Percentiles rank a stretch among this genome's conserved stretches.
These are phyloP conservation scores for Trametes punicea DNA, from an alignment of 768 basidiomycete genomes.

Conservation along the genomic window DNA sequence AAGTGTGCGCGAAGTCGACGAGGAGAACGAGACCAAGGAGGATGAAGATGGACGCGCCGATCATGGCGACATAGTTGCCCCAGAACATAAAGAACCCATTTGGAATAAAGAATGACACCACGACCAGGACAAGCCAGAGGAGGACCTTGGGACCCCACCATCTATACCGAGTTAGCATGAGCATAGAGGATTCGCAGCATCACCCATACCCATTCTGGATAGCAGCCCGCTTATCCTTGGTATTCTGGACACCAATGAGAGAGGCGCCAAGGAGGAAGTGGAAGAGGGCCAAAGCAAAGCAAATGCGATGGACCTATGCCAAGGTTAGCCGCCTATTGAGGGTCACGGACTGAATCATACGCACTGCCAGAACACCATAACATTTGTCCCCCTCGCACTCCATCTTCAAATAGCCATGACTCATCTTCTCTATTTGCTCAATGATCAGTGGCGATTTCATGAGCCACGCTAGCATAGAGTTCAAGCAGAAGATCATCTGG, in stretches of 20 bases:
- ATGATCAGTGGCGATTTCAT: constrained; percentile 92
- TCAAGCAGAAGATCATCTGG: constrained; percentile 91
- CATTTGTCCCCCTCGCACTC: constrained; percentile 90
- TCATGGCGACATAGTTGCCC: constrained; percentile 88
- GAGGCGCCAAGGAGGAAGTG: constrained; percentile 77
- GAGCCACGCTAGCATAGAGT: constrained; percentile 95
- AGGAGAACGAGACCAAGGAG: constrained; percentile 95
- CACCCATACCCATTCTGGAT: constrained; percentile 87
- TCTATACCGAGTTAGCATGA: constrained; percentile 36
- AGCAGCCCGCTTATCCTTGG: constrained; percentile 87
- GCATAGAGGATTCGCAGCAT: not conserved
- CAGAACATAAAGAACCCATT: constrained; percentile 98
- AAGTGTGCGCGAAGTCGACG: constrained; percentile 97
- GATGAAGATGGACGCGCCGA: constrained; percentile 94
- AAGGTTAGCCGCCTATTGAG: not conserved
- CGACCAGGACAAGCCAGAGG: constrained; percentile 80
- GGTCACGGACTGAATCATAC: constrained; percentile 29
- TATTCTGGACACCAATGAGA: constrained; percentile 86
- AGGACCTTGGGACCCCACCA: constrained; percentile 99
- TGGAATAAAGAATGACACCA: constrained; percentile 89
- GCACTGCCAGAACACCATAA: constrained; percentile 91
- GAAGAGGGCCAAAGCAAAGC: constrained; percentile 89
- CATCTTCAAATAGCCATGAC: constrained; percentile 98
- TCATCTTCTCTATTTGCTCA: constrained; percentile 85
- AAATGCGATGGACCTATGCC: constrained; percentile 84